Base-by-base conservation (phyloP, 306 rosid genomes). In the Rubus parviflorus region DNA sequence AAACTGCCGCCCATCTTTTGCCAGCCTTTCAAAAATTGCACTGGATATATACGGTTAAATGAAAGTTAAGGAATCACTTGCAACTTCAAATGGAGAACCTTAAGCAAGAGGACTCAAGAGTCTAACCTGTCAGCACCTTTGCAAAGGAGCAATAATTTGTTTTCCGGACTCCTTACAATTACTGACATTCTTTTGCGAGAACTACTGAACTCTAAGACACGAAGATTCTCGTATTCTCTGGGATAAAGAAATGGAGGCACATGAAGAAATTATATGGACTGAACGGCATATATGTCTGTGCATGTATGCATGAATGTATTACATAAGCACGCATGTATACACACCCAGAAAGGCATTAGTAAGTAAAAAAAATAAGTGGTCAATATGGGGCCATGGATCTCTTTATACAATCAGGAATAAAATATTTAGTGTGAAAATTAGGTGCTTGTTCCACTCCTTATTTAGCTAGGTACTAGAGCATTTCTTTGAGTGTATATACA, bases 51-150 rank as follows among this genome's bases (percentile, higher is more conserved):
- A 77, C 75, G 75, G 16, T 57, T 63, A 80, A 68, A 82, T 81
- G 49, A 71, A 82, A 57, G 72, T 20, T 69, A 71, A 72, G 63
- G 68, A 75, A 75, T 81, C 67, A 68, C 83, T 78, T 58, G 70
- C 53, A 80, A 69, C 61, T 49, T 62, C 70, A 76, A 58, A 38
- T 45, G 40, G 19, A 67, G 65, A 75, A 69, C 58, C 37, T 70
- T 49, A 75, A 75, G 75, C 54, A 80, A 58, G 67, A 60, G 45
- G 9, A 70, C 58, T 77, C 63, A 47, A 63, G 56, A 73, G 73
- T 75, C 82, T 84, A 86, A 93, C 98, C 97, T 93, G 90, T 93
- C 98, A 20, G 97, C 98, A 73, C 98, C 98, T 88, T 93, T 93
- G 92, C 92, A 83, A 74, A 93, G 84, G 82, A 91, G 97, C 73